Conservation (phyloP, 2,329 filamentous ascomycete genomes). For the Phialophora macrospora region DNA sequence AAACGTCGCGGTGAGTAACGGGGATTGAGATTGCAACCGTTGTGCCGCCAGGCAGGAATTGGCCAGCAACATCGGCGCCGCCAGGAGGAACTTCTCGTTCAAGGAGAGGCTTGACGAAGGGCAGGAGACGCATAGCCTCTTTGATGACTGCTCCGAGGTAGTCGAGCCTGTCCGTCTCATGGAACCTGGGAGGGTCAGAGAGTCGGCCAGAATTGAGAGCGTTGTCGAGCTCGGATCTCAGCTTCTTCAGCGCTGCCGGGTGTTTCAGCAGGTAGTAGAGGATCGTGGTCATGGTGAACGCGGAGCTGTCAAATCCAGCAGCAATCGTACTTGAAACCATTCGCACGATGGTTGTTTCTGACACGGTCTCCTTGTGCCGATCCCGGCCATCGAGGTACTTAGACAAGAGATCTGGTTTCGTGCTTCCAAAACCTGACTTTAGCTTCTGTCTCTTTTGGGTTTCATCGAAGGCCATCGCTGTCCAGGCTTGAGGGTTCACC, state of each 20-base stretch:
- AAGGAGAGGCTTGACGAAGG: constrained; percentile 45
- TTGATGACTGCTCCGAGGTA: constrained; percentile 65
- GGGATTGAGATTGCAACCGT: constrained; percentile 9
- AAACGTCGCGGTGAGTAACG: constrained; percentile 17
- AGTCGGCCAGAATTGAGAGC: constrained; percentile 14
- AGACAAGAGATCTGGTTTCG: constrained; percentile 21
- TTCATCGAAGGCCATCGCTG: constrained; percentile 27
- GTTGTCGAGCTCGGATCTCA: constrained; percentile 24
- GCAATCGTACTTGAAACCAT: constrained; percentile 43
- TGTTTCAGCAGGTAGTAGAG: constrained; percentile 75
- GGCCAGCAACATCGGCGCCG: constrained; percentile 37
- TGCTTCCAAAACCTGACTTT: constrained; percentile 4
- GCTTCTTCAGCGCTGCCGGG: constrained; percentile 44
- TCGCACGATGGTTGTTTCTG: constrained; percentile 18
- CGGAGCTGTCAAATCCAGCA: constrained; percentile 80
- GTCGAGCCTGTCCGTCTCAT: neutral
- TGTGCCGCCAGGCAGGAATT: constrained; percentile 40
- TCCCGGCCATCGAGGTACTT: constrained; percentile 21
- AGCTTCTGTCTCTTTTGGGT: constrained; percentile 1
- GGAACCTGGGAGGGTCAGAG: constrained; percentile 2
- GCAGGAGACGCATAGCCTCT: constrained; percentile 54
- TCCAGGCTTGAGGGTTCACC: constrained; percentile 19
- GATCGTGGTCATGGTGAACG: constrained; percentile 70
- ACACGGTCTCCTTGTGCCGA: constrained; percentile 20
- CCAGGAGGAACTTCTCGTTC: constrained; percentile 56